Conservation (phyloP, 805 yeast species). For the Kockiozyma suomiensis region DNA sequence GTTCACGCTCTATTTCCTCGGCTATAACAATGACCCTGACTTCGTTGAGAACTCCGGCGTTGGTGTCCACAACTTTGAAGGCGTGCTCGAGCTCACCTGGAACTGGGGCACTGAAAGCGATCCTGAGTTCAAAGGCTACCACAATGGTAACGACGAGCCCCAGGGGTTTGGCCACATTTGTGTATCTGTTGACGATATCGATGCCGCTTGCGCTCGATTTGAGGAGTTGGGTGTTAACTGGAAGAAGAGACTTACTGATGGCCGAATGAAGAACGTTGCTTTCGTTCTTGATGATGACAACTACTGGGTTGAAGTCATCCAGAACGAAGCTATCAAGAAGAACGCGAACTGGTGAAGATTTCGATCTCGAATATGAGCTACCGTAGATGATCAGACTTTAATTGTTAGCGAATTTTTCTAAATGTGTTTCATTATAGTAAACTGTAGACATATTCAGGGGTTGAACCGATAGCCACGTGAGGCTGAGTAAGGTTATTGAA, state of each 20-base stretch:
- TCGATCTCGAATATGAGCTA: background rate
- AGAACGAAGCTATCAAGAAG: constrained; percentile 31
- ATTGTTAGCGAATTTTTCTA: too few species aligned
- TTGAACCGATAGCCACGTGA: background rate
- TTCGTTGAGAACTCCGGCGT: constrained; percentile 48
- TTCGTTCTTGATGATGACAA: constrained; percentile 89
- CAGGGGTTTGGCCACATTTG: constrained; percentile 90
- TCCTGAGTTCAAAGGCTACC: constrained; percentile 68
- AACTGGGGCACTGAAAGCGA: constrained; percentile 95
- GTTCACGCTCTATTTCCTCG: constrained; percentile 85
- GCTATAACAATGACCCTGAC: constrained; percentile 54
- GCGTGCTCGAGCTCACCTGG: constrained; percentile 85
- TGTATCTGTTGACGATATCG: constrained; percentile 65
- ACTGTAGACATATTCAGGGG: background rate
- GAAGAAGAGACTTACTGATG: constrained; percentile 49
- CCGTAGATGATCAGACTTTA: too few species aligned
- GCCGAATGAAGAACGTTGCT: constrained; percentile 64
- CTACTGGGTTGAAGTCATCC: constrained; percentile 74
- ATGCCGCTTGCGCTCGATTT: constrained; percentile 55
- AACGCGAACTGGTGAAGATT: constrained; percentile 23
- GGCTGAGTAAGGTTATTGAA: background rate
- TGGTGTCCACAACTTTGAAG: constrained; percentile 52
- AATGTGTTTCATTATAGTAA: background rate
- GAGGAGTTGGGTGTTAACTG: constrained; percentile 52
- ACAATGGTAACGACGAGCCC: constrained; percentile 76